A percentile compares a stretch with the other conserved stretches of the same genome.
Evolutionary conservation across 2,329 filamentous ascomycete genomes (phyloP).

Genomic region (Fusarium sp.): DNA sequence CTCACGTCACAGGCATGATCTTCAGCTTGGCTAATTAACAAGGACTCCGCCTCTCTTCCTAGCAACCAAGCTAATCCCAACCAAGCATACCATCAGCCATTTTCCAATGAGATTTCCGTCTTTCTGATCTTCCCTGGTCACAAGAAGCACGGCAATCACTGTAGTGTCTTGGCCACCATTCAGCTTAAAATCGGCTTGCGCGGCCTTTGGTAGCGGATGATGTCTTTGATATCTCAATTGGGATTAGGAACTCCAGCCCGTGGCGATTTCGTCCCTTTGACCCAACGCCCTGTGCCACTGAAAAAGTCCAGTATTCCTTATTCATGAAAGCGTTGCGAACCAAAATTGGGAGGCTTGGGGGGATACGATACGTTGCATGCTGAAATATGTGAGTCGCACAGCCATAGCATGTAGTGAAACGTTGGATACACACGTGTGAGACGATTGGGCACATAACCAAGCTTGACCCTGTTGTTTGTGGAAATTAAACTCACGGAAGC

Average conservation of each 20-base stretch:
- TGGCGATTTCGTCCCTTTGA: slow-evolving; percentile 13
- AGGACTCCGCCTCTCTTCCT: slow-evolving; percentile 23
- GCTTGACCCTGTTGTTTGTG: background rate
- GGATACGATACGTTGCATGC: slow-evolving; percentile 9
- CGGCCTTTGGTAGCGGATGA: slow-evolving; percentile 21
- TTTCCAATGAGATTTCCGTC: slow-evolving; percentile 9
- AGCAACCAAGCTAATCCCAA: slow-evolving; percentile 8
- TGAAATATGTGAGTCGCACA: background rate
- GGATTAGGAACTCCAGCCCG: slow-evolving; percentile 17
- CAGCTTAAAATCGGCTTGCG: slow-evolving; percentile 28
- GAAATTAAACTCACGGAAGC: background rate
- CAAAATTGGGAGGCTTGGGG: slow-evolving; percentile 2
- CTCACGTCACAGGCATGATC: slow-evolving; percentile 13
- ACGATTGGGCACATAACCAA: slow-evolving; percentile 5
- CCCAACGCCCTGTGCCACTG: background rate
- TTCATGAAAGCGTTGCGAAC: background rate
- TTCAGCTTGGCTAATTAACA: slow-evolving; percentile 22
- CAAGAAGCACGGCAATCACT: slow-evolving; percentile 24
- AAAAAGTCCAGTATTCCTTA: background rate
- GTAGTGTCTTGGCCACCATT: slow-evolving; percentile 17
- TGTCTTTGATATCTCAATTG: slow-evolving; percentile 30
- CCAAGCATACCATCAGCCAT: slow-evolving; percentile 7
- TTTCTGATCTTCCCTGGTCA: slow-evolving; percentile 6
- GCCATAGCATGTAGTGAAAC: slow-evolving; percentile 10
- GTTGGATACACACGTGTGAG: slow-evolving; percentile 1